These are phyloP conservation scores for Chlorencoelia australis DNA, from an alignment of 2,329 filamentous ascomycete genomes.

Conservation along the genomic window DNA sequence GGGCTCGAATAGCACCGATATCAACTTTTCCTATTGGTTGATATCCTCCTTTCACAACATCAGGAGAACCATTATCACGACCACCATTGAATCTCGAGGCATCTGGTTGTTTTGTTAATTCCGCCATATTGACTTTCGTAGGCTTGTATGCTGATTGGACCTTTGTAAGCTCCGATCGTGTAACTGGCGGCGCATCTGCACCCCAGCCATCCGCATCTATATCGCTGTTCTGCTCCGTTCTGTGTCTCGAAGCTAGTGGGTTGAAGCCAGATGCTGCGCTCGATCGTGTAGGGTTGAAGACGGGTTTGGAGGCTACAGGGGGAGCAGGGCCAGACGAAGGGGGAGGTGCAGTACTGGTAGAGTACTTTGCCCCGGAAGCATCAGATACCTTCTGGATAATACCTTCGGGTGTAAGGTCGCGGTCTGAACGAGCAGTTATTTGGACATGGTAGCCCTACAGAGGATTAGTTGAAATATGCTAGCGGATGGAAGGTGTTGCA, in stretches of 20 bases:
- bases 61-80: constrained; percentile 36
- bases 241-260: constrained; percentile 54
- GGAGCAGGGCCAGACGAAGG: constrained; percentile 37
- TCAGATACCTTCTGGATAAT: constrained; percentile 93
- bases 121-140: constrained; percentile 87
- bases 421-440: constrained; percentile 86
- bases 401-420: constrained; percentile 74
- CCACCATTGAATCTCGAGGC: constrained; percentile 48
- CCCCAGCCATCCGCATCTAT: constrained; percentile 90
- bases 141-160: constrained; percentile 89
- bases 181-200: constrained; percentile 81
- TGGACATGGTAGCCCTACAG: constrained; percentile 84
- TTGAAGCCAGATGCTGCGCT: constrained; percentile 45
- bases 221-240: constrained; percentile 40
- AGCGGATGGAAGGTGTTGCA: no score
- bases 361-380: constrained; percentile 91
- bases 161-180: constrained; percentile 79
- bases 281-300: constrained; percentile 67
- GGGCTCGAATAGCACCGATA: constrained; percentile 78
- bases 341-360: constrained; percentile 52
- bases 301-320: constrained; percentile 76
- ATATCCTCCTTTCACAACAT: constrained; percentile 77
- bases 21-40: constrained; percentile 97
- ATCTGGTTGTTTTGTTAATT: constrained; percentile 60
- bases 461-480: constrained; percentile 12